Evolutionary conservation across 2,329 filamentous ascomycete species (phyloP), one percentile per base, ranked within the genome.

Genomic region (Aspergillus calidoustus): DNA sequence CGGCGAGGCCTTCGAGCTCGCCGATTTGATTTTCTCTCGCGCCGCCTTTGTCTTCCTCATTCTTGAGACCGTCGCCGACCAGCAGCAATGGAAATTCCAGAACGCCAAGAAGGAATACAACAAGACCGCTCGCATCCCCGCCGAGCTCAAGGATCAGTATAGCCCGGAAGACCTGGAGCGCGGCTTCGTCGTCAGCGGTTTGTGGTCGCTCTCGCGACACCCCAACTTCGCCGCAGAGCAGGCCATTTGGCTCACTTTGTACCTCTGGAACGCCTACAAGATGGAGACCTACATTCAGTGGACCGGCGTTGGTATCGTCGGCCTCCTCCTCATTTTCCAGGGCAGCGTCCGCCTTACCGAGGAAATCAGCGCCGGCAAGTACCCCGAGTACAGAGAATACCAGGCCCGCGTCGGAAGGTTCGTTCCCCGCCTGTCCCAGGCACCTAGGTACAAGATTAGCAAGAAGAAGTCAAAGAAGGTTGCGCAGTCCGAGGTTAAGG

Each of bases 221-320:
- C 95, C 95, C 52, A 99, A 99, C 77, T 99, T 98, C 73, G 87
- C 91, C 5, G 92, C 91, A 5, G 95, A 99, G 79, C 95, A 98
- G 79, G 83, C 88, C 31, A 88, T 98, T 70, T 99, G 95, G 95
- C 83, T 96, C 57, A 81, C 88, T 8, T 78, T 98, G 56, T 98
- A 98, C 77, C 86, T 92, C 71, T 99, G 94, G 95, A 87, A 86
- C 67, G 94, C 91, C 77, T 90, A 87, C 73, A 85, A 88, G 58
- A 91, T 89, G 34, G 85, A 88, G 59, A 87, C 83, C 1, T 81
- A 89, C 47, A 89, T 89, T 74, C 94, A 90, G 77, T 99, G 93
- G 92, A 88, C 91, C 1, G 87, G 86, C 54, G 74, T 86, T 9
- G 95, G 94, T 8, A 84, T 89, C 0, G 72, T 89, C 4, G 81